phyloP scores from a whole-genome alignment of 139 green algal species.

The Chlorella vulgaris region DNA sequence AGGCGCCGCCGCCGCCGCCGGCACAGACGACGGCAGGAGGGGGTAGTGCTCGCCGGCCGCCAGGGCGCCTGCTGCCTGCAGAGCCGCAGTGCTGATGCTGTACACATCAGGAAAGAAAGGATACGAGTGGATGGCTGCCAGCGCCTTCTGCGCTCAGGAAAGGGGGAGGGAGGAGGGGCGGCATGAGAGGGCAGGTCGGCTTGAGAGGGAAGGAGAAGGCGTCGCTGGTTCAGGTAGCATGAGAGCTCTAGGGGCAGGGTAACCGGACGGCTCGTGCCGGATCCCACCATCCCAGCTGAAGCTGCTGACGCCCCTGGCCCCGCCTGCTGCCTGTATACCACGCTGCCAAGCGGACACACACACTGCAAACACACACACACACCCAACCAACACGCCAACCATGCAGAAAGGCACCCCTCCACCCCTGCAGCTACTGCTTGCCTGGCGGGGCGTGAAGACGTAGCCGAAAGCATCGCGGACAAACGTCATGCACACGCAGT shows the following conservation, averaged over 20 bases:
- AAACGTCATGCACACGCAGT: constrained; percentile 30
- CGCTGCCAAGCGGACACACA: too few relatives aligned
- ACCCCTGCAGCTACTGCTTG: background rate
- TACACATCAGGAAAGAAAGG: constrained; percentile 31
- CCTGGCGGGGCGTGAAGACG: constrained; percentile 15
- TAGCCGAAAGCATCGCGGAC: constrained; percentile 16
- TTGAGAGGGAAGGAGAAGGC: background rate
- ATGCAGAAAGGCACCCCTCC: background rate
- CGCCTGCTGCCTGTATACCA: too few relatives aligned
- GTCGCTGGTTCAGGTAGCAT: background rate
- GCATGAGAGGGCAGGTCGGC: background rate
- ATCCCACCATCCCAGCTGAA: too few relatives aligned
- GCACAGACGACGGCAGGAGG: background rate
- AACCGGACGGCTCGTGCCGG: too few relatives aligned
- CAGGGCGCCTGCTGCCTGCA: background rate
- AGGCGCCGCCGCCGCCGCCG: too few relatives aligned
- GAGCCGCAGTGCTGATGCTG: background rate
- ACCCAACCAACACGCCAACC: background rate
- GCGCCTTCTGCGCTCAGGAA: background rate
- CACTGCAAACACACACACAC: background rate
- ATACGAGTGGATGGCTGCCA: background rate
- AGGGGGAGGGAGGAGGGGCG: background rate
- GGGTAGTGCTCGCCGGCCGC: background rate
- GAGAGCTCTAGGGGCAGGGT: background rate
- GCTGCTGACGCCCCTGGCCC: too few relatives aligned